These are phyloP conservation scores for Mycena citricolor DNA, from an alignment of 1,284 basidiomycete genomes.

Conservation along the genomic window DNA sequence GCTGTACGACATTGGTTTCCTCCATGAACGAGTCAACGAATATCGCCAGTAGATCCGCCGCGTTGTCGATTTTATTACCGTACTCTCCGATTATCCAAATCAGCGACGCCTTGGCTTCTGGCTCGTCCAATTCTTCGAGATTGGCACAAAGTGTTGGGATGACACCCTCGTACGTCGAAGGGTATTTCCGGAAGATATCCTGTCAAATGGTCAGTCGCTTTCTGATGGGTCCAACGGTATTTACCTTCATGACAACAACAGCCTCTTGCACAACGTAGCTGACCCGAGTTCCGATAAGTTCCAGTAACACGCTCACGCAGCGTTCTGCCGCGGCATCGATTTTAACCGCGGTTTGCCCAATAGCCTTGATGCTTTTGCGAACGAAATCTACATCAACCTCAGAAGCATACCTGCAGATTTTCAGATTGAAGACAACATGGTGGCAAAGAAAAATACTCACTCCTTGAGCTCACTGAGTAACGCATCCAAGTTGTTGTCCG, in stretches of 20 bases:
- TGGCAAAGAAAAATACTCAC: constrained; percentile 41
- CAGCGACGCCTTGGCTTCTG: constrained; percentile 95
- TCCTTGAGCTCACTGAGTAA: constrained; percentile 95
- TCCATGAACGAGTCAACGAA: constrained; percentile 94
- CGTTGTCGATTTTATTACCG: constrained; percentile 95
- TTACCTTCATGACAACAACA: constrained; percentile 96
- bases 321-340: constrained; percentile 91
- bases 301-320: constrained; percentile 91
- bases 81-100: constrained; percentile 99
- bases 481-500: constrained; percentile 91
- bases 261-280: constrained; percentile 99
- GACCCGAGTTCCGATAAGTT: constrained; percentile 89
- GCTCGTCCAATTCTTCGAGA: constrained; percentile 95
- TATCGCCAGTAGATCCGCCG: constrained; percentile 86
- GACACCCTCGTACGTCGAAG: constrained; percentile 95
- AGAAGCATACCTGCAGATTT: constrained; percentile 88
- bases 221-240: constrained; percentile 11
- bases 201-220: constrained; percentile 1
- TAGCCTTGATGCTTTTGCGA: constrained; percentile 89
- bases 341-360: constrained; percentile 95
- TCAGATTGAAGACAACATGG: not conserved
- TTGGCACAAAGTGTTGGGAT: constrained; percentile 95
- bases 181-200: constrained; percentile 99
- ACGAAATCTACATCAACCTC: constrained; percentile 99
- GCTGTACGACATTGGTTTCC: constrained; percentile 94